Evolutionary conservation across 768 basidiomycete genomes (phyloP).

Genomic region (Naganishia vishniacii): DNA sequence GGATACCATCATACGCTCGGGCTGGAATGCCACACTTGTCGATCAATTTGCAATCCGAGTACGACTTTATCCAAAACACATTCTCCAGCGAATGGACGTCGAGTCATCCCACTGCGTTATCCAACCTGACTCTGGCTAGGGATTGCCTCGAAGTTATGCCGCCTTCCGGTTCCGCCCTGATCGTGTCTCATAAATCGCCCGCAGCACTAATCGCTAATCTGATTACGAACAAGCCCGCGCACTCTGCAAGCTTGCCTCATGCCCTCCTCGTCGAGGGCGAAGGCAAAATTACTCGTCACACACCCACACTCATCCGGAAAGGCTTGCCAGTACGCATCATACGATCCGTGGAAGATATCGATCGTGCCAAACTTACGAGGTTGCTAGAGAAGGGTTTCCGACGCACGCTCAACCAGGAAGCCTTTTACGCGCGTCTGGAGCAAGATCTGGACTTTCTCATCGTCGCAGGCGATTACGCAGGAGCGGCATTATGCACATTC

Average conservation of each 20-base stretch:
- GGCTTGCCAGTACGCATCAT: conserved; percentile 82
- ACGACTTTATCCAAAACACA: conserved; percentile 73
- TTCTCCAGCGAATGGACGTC: conserved; percentile 71
- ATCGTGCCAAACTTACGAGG: conserved; percentile 66
- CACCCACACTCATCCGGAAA: conserved; percentile 84
- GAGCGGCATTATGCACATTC: conserved; percentile 84
- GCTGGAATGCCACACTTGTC: conserved; percentile 89
- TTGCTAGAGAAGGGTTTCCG: conserved; percentile 84
- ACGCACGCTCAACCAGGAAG: conserved; percentile 61
- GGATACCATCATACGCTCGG: conserved; percentile 94
- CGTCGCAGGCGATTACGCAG: conserved; percentile 89
- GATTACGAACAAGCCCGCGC: conserved; percentile 94
- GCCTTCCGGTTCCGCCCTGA: conserved; percentile 81
- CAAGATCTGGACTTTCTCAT: conserved; percentile 80
- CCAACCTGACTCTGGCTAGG: conserved; percentile 76
- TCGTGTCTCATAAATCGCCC: conserved; percentile 95
- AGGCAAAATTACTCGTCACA: conserved; percentile 67
- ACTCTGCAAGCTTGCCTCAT: conserved; percentile 90
- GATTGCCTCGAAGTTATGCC: conserved; percentile 91
- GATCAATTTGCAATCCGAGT: conserved; percentile 87
- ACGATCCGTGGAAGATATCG: conserved; percentile 62
- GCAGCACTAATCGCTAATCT: conserved; percentile 93
- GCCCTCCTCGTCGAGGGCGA: conserved; percentile 69
- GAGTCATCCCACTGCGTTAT: conserved; percentile 75
- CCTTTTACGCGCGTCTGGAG: conserved; percentile 76